A percentile compares a stretch with the other conserved stretches of the same genome.
Evolutionary conservation across 1,139 yeast genomes (phyloP).

Genomic region (Pneumocystis wakefieldiae): DNA sequence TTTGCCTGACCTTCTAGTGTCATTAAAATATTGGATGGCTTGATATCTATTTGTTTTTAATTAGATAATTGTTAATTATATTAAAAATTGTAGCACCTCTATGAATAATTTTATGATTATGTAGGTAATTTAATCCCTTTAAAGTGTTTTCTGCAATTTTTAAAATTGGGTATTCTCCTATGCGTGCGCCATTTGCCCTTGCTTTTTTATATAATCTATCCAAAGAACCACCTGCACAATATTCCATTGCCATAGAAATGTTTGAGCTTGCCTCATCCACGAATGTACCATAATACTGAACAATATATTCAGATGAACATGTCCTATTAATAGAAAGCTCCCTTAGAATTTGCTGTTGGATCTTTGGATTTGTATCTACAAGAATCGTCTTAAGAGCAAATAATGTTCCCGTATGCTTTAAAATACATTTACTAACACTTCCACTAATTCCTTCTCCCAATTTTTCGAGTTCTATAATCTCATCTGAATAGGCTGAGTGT

Average conservation of each 20-base stretch:
- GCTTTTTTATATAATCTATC: slow-evolving; percentile 76
- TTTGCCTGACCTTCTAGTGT: slow-evolving; percentile 69
- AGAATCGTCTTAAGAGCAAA: slow-evolving; percentile 37
- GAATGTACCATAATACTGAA: slow-evolving; percentile 83
- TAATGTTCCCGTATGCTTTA: slow-evolving; percentile 2
- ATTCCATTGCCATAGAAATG: slow-evolving; percentile 89
- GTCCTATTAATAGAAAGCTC: slow-evolving; percentile 77
- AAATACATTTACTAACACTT: slow-evolving; percentile 5
- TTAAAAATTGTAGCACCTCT: slow-evolving; percentile 34
- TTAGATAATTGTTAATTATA: not conserved
- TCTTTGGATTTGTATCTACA: slow-evolving; percentile 69
- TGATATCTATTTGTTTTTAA: slow-evolving; percentile 29
- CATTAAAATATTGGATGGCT: slow-evolving; percentile 78
- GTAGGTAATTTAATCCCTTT: slow-evolving; percentile 71
- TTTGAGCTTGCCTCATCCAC: slow-evolving; percentile 59
- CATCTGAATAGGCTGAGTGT: not conserved
- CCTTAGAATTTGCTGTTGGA: slow-evolving; percentile 67
- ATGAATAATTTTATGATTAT: slow-evolving; percentile 76
- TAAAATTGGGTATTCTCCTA: slow-evolving; percentile 84
- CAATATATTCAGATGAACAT: slow-evolving; percentile 73
- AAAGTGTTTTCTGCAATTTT: slow-evolving; percentile 76
- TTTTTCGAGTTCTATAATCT: slow-evolving; percentile 1
- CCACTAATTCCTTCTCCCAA: slow-evolving; percentile 9
- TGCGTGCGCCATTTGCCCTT: slow-evolving; percentile 54
- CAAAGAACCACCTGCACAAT: slow-evolving; percentile 81